Base-by-base conservation (phyloP, 2,329 filamentous ascomycete genomes). In the Fonsecaea pedrosoi region DNA sequence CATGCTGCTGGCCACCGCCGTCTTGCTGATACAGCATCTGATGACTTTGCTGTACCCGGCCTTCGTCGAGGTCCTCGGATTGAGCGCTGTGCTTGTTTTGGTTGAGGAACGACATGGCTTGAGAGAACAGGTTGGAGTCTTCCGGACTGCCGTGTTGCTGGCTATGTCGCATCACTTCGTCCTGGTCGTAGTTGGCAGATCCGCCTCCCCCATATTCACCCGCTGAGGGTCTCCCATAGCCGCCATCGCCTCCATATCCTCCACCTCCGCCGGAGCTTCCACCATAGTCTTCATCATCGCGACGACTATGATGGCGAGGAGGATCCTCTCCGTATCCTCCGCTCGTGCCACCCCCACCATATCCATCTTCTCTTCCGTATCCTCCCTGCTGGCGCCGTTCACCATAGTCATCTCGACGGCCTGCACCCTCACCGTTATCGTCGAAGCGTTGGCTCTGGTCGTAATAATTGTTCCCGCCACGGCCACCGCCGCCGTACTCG, bases 1-100 rank as follows among this genome's bases (percentile, higher is more conserved):
- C 75, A 79, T 83, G 69, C 72, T 82, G 74, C 72, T 79, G 77
- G 69, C 80, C 77, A 32, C 82, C 79, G 18, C 83, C 80, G 25
- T 83, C 81, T 59, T 78, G 78, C 38, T 85, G 86, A 76, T 93
- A 96, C 74, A 90, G 87, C 66, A 90, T 85, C 80, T 93, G 85
- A 81, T 97, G 92, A 71, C 90, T 90, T 68, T 92, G 81, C 59
- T 86, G 77, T 76, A 90, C 30, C 15, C 68, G 67, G n/a, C 48
- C 87, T 71, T 91, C 85, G 18, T 90, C 75, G 38, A 85, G 82
- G 62, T 85, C 82, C 45, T 83, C 78, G 45, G 81, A 75, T 3
- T 74, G 66, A 42, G 84, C 77, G 21, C 80, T 76, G 32, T 83
- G 79, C 74, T 86, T 82, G 74, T 85, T 82, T 69, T 86, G 83